These are phyloP conservation scores for Domatiomyces catenatus DNA, from an alignment of 2,329 filamentous ascomycete species.

Conservation along the genomic window DNA sequence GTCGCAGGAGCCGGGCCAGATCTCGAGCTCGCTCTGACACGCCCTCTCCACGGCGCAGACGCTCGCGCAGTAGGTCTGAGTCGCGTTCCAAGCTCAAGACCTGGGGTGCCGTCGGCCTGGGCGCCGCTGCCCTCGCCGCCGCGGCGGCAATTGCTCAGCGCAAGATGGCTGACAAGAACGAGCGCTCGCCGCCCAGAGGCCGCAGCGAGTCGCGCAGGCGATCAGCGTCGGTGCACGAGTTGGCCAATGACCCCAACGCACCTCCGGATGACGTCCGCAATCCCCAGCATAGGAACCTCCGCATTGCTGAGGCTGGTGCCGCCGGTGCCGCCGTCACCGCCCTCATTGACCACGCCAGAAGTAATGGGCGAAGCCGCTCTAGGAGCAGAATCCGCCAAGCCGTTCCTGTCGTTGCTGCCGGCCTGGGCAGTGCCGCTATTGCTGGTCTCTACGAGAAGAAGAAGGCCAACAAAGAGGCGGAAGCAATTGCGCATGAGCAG, in stretches of 20 bases:
- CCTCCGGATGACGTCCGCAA: constrained; percentile 24
- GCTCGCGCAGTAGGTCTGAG: constrained; percentile 18
- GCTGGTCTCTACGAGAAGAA: constrained; percentile 48
- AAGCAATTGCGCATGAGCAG: constrained; percentile 21
- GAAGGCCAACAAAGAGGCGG: constrained; percentile 40
- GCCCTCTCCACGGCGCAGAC: constrained; percentile 12
- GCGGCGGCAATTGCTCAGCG: constrained; percentile 44
- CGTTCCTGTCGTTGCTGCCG: constrained; percentile 45
- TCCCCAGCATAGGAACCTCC: constrained; percentile 38
- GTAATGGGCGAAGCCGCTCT: constrained; percentile 38
- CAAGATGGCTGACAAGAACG: constrained; percentile 34
- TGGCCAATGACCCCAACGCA: constrained; percentile 13
- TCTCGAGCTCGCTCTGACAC: constrained; percentile 17
- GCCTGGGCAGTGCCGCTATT: constrained; percentile 44
- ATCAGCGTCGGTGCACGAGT: constrained; percentile 3
- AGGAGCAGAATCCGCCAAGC: constrained; percentile 41
- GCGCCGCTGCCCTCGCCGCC: constrained; percentile 45
- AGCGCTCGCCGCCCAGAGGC: constrained; percentile 29
- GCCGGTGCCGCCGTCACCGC: constrained; percentile 48
- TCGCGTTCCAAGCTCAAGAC: constrained; percentile 37
- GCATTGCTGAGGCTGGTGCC: constrained; percentile 46
- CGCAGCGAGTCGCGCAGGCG: constrained; percentile 19
- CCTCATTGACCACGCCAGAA: constrained; percentile 42
- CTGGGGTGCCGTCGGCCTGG: constrained; percentile 36
- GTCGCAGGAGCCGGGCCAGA: constrained; percentile 21